Evolutionary conservation across 176 grass and related monocot species (phyloP), one percentile per base, ranked within the genome.

Genomic region (Raddia guianensis): DNA sequence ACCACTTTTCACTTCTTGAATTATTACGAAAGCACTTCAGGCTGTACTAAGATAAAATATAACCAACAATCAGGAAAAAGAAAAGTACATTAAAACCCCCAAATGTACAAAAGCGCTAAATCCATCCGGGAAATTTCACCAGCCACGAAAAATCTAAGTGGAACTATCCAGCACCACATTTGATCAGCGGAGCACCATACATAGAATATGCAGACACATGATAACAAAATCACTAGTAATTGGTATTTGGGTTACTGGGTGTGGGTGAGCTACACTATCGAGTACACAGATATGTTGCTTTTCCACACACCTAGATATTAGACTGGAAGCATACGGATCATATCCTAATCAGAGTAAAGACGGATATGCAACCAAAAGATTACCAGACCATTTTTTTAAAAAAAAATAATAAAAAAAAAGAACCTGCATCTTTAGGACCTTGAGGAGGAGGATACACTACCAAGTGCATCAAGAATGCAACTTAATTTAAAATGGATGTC

Each of bases 341-440:
- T 44, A 44, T 72, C 62, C 78, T 81, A 81, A 76, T 63, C 68
- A 68, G 34, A 27, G 27, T 35, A 44, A 63, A 46, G 51, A 66
- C 51, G 32, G 12, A 45, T 51, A 81, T 76, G 72, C 49, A 74
- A 42, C 14, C 34, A 71, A 32, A 83, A 20, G 84, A 63, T 43
- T 21, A 1, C 18, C 11, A 76, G 71, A 61, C 18, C 9, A 49
- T 71, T 27, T 27, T 27, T 27, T 69, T 15, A 8, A 70, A 59
- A 12, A 51, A 15, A 74, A 57, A 74, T 56, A 20, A 57, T 42
- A 42, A 74, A 57, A 74, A 43, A 20, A 57, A 56, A 56, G 16
- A 54, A 8, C 15, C 18, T 6, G 53, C 58, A 74, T 54, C 19
- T 9, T 43, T 16, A 44, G 3, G 75, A 53, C 4, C 20, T 83